Evolutionary conservation across 208 protist species (phyloP), one percentile per base, ranked within the genome.

Genomic region (Trichomonas vaginalis): DNA sequence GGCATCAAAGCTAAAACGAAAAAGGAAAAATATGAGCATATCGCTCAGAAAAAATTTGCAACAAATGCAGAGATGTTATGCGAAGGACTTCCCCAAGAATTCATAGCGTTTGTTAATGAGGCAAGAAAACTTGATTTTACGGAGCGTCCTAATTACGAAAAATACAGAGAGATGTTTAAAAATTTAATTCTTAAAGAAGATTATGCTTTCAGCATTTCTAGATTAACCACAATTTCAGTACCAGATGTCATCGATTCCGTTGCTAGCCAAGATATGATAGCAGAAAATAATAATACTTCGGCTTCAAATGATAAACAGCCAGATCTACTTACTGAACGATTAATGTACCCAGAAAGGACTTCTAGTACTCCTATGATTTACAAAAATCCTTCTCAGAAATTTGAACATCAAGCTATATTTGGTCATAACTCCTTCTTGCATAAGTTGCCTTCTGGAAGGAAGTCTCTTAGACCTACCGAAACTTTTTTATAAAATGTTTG

Each of bases 91-190:
- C 96, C 96, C 4, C 42, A 14, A 35, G 87, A 80, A 51, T 96
- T 96, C 48, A 35, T 23, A 23, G 32, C 37, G 42, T 96, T 51
- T 86, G 4, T 96, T 47, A 46, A 62, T n/a, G 95, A 95, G n/a
- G 88, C 48, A 39, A 40, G 70, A 45, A n/a, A 47, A 35, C 37
- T 96, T 9, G 95, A 80, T 48, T 96, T 96, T 82, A 8, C 21
- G 17, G 70, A 96, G 70, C n/a, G 61, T 80, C 96, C 96, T n/a
- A 35, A 95, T 37, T 96, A 96, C 35, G 17, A 48, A 48, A 40
- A 80, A 82, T 96, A 82, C 39, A 6, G 88, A 3, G 40, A 51
- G 39, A 70, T 95, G 42, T 95, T 95, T 51, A 23, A 39, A 35
- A n/a, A 56, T 62, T 62, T 95, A 40, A 47, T 88, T 27, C 17